Evolutionary conservation across 2,329 filamentous ascomycete species (phyloP).

Genomic region (Thyridium curvatum): DNA sequence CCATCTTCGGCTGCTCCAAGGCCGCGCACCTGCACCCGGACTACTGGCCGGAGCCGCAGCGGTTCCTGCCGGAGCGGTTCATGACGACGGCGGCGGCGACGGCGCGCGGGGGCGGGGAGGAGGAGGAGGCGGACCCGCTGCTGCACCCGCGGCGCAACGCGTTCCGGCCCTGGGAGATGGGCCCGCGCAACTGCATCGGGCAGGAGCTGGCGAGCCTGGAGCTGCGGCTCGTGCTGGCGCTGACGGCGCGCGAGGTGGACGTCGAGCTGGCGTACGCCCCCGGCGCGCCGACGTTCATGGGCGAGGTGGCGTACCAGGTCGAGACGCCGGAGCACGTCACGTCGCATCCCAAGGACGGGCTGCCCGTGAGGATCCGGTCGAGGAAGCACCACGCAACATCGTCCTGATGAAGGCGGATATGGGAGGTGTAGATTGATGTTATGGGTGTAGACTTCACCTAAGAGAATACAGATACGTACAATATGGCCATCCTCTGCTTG

Average conservation of each 20-base stretch:
- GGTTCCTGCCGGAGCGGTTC: constrained; percentile 31
- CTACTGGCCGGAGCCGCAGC: constrained; percentile 29
- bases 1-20: constrained; percentile 13
- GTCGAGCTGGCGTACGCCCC: constrained; percentile 33
- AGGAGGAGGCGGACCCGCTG: constrained; percentile 8
- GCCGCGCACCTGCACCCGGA: constrained; percentile 21
- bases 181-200: constrained; percentile 47
- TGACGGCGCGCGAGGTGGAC: constrained; percentile 43
- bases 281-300: constrained; percentile 22
- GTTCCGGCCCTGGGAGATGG: constrained; percentile 48
- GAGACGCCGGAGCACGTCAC: too few relatives aligned
- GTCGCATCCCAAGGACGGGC: too few relatives aligned
- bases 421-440: too few relatives aligned
- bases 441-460: too few relatives aligned
- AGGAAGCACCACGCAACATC: too few relatives aligned
- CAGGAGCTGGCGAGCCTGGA: constrained; percentile 51
- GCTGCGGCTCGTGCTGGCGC: constrained; percentile 39
- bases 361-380: too few relatives aligned
- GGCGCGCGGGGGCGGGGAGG: too few relatives aligned
- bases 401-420: too few relatives aligned
- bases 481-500: too few relatives aligned
- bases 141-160: constrained; percentile 26
- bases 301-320: constrained; percentile 20
- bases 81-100: too few relatives aligned
- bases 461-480: too few relatives aligned